Evolutionary conservation across 2,329 filamentous ascomycete genomes (phyloP).

Genomic region (Cladobotryum mycophilum): DNA sequence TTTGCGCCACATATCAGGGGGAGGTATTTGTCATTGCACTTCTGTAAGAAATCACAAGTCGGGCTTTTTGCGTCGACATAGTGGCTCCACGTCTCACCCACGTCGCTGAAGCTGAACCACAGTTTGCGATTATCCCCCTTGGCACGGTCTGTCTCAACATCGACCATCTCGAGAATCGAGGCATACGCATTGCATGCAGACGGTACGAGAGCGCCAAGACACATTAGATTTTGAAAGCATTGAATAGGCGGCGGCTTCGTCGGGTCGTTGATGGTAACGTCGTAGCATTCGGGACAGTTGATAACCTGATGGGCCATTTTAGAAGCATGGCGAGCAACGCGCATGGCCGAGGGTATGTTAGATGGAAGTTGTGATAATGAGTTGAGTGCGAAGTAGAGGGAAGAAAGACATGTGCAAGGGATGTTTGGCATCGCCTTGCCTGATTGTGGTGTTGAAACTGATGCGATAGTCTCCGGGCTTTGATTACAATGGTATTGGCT

Average conservation of each 20-base stretch:
- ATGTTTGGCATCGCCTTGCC: slow-evolving; percentile 23
- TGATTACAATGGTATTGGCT: slow-evolving; percentile 14
- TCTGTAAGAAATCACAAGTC: slow-evolving; percentile 12
- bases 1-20: slow-evolving; percentile 48
- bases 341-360: slow-evolving; percentile 41
- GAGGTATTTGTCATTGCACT: slow-evolving; percentile 40
- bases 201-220: slow-evolving; percentile 51
- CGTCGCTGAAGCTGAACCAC: slow-evolving; percentile 38
- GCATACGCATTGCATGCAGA: slow-evolving; percentile 53
- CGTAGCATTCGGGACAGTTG: slow-evolving; percentile 44
- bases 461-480: not conserved
- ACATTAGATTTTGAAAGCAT: slow-evolving; percentile 52
- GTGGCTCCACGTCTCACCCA: slow-evolving; percentile 44
- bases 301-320: slow-evolving; percentile 46
- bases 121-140: slow-evolving; percentile 35
- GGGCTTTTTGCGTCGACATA: slow-evolving; percentile 18
- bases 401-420: slow-evolving; percentile 43
- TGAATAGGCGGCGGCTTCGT: slow-evolving; percentile 37
- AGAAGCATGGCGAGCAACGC: slow-evolving; percentile 41
- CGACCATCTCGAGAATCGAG: slow-evolving; percentile 47
- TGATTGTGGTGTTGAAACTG: not conserved
- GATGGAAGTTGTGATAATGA: slow-evolving; percentile 41
- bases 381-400: slow-evolving; percentile 45
- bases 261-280: slow-evolving; percentile 29
- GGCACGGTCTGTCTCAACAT: slow-evolving; percentile 43